Evolutionary conservation across 2,329 filamentous ascomycete genomes (phyloP).

Genomic region (Fusarium armeniacum): DNA sequence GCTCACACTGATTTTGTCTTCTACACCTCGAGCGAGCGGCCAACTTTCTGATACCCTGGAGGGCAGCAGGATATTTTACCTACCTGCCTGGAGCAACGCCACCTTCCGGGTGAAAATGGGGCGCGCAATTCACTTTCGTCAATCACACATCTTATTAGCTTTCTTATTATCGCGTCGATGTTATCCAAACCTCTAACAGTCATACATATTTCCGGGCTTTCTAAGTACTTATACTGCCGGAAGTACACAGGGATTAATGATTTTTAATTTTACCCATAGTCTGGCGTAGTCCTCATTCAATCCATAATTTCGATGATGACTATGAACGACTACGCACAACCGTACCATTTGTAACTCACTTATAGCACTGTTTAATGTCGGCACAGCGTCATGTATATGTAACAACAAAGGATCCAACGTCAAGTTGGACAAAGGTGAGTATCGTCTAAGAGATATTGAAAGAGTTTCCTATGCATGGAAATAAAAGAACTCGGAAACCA

Average conservation of each 20-base stretch:
- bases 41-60: too few relatives aligned
- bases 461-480: not conserved
- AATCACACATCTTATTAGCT: conserved; percentile 1
- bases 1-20: too few relatives aligned
- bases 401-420: too few relatives aligned
- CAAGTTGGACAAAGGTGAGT: too few relatives aligned
- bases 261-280: too few relatives aligned
- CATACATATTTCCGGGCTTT: not conserved
- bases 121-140: conserved; percentile 9
- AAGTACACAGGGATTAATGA: not conserved
- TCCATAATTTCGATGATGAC: not conserved
- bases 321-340: not conserved
- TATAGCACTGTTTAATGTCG: too few relatives aligned
- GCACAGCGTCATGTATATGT: too few relatives aligned
- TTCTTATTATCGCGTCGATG: conserved; percentile 3
- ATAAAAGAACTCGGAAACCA: not conserved
- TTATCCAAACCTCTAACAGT: not conserved
- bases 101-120: conserved; percentile 30
- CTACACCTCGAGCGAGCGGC: too few relatives aligned
- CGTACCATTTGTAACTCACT: too few relatives aligned
- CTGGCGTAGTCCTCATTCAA: not conserved
- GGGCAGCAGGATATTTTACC: not conserved
- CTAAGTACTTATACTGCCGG: not conserved
- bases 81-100: conserved; percentile 15
- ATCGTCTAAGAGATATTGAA: too few relatives aligned